Base-by-base conservation (phyloP, 805 yeast genomes). In the Cyberlindnera petersonii region DNA sequence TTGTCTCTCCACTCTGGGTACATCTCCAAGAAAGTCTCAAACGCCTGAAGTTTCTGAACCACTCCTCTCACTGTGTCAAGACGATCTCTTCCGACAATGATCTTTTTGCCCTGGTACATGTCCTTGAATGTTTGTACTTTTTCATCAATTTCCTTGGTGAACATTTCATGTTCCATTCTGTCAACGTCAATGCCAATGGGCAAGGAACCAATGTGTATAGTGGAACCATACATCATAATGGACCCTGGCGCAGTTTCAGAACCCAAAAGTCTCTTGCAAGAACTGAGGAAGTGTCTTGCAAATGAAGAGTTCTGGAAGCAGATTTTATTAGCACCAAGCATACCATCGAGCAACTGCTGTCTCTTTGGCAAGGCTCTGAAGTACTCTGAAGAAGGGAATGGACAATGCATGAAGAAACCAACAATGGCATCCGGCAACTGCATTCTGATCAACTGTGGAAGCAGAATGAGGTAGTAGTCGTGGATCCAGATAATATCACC, bases 401-500 rank as follows among this genome's bases (percentile, higher is more conserved):
- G 85, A n/a, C 91, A 85, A 55, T 93, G 98, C 49, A 93, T 68
- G 59, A 89, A 93, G 53, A 89, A 84, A 0, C 96, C 97, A 47
- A 93, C 87, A 48, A 82, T 79, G 5, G 95, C 97, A 42, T 77
- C 60, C 3, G 97, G 97, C 22, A 88, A 57, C 48, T 72, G 66
- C 50, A 79, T 72, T 46, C 96, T 74, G 6, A 91, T 74, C 87
- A 91, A 77, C 39, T 71, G 74, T 0, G 98, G 97, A 3, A 89
- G 85, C 28, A 91, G 66, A 68, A 93, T 70, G 43, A 91, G 67
- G 64, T 93, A 98, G 59, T 91, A 91, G 63, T 91, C 98, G 60
- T 91, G 95, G 38, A 91, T 69, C 97, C 98, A 91, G 46, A 91
- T 73, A 30, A 79, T 69, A 58, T 91, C 96, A 80, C 98, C 99